phyloP scores from a whole-genome alignment of 352 stramenopile species.

The Elongisporangium prolatum region DNA sequence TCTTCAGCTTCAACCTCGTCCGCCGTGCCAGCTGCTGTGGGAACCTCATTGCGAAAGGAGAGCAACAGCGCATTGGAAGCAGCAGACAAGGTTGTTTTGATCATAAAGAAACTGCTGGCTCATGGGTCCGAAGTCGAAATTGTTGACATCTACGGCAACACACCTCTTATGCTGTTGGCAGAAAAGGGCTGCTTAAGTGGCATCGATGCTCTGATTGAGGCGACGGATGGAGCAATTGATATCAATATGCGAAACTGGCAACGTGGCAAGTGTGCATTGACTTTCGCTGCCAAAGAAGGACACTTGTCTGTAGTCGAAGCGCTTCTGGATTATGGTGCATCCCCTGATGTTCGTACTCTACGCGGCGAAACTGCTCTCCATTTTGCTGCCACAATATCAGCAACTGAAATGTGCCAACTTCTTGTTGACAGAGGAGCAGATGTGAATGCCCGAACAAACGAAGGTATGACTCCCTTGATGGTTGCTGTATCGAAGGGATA shows the following conservation, averaged over 20 bases:
- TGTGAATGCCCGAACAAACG: constrained; percentile 62
- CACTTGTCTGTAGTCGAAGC: constrained; percentile 69
- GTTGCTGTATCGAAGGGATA: constrained; percentile 54
- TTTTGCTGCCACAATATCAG: constrained; percentile 67
- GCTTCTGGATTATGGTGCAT: constrained; percentile 75
- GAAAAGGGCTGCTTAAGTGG: constrained; percentile 64
- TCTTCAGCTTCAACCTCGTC: constrained; percentile 28
- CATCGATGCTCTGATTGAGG: constrained; percentile 73
- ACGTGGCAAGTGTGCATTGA: constrained; percentile 66
- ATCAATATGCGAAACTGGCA: constrained; percentile 80
- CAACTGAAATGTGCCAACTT: constrained; percentile 54
- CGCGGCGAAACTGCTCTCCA: constrained; percentile 74
- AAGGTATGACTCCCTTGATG: constrained; percentile 76
- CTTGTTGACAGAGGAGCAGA: constrained; percentile 67
- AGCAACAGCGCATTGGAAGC: constrained; percentile 25
- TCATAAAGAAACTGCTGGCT: constrained; percentile 79
- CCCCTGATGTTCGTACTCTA: constrained; percentile 57
- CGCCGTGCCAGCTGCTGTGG: constrained; percentile 6
- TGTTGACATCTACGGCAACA: constrained; percentile 82
- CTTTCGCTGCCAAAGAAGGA: constrained; percentile 65
- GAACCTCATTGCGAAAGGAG: constrained; percentile 17
- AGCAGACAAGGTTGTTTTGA: constrained; percentile 61
- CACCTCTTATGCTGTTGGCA: constrained; percentile 72
- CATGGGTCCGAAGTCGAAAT: constrained; percentile 61
- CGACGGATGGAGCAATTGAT: constrained; percentile 12